phyloP scores from a whole-genome alignment of 1,284 basidiomycete species.

The Termitomyces sp. region DNA sequence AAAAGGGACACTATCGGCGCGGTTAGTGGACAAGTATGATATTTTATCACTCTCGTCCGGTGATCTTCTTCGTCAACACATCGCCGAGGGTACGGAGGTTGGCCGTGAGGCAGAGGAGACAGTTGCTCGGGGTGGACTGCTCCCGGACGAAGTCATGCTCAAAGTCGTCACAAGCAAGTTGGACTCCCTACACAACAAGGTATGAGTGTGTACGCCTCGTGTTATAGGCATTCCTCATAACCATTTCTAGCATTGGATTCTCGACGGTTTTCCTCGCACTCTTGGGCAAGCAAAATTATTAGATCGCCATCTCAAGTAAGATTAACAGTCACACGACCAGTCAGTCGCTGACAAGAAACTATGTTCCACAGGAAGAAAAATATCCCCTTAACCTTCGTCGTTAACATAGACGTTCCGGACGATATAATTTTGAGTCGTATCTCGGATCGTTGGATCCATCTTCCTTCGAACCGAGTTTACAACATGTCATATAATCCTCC shows the following conservation, averaged over 20 bases:
- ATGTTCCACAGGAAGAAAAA: conserved; percentile 42
- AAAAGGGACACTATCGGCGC: conserved; percentile 72
- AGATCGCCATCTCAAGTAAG: conserved; percentile 67
- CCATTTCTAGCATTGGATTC: conserved; percentile 72
- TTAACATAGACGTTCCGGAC: conserved; percentile 91
- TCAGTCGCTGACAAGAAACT: neutral
- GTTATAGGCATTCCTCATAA: neutral
- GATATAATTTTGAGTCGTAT: conserved; percentile 87
- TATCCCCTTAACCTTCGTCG: conserved; percentile 75
- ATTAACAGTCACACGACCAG: conserved; percentile 10
- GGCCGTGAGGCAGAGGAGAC: conserved; percentile 71
- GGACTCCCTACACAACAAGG: conserved; percentile 62
- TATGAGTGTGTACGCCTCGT: conserved; percentile 21
- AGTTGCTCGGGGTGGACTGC: conserved; percentile 68
- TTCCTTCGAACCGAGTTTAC: conserved; percentile 91
- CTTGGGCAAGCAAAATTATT: conserved; percentile 84
- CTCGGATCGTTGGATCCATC: conserved; percentile 91
- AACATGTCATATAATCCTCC: conserved; percentile 90
- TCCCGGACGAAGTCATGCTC: conserved; percentile 77
- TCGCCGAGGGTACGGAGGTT: conserved; percentile 66
- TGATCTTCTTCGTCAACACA: conserved; percentile 77
- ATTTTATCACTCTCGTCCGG: conserved; percentile 74
- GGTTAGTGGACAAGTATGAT: conserved; percentile 73
- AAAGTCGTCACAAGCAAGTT: conserved; percentile 70
- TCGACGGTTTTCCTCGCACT: conserved; percentile 97